Evolutionary conservation across 345 rosid genomes (phyloP).

Genomic region (Eucalyptus viminalis): DNA sequence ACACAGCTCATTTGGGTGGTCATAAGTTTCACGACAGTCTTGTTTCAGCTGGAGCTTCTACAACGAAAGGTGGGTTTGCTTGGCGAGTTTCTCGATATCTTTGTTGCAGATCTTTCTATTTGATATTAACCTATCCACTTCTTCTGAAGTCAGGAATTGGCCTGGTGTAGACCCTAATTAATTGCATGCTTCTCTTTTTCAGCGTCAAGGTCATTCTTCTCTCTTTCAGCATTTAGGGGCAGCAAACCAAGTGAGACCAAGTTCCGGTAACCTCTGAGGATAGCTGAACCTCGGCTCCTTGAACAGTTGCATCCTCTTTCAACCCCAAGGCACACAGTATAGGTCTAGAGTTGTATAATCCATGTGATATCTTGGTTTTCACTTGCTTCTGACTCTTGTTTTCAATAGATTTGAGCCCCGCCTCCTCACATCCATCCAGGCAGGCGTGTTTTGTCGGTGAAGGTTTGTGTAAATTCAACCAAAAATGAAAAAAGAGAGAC

Average conservation of each 20-base stretch:
- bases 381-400: background rate
- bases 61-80: slow-evolving; percentile 29
- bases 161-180: background rate
- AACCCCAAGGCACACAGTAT: background rate
- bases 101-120: background rate
- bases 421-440: background rate
- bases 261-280: slow-evolving; percentile 14
- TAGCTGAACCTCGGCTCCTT: background rate
- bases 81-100: background rate
- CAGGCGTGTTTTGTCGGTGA: background rate
- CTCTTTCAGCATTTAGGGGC: slow-evolving; percentile 59
- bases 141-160: background rate
- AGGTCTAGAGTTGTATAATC: background rate
- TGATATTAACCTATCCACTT: background rate
- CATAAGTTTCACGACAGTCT: slow-evolving; percentile 15
- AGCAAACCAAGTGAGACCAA: slow-evolving; percentile 45
- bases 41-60: slow-evolving; percentile 15
- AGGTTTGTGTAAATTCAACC: background rate
- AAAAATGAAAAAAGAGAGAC: background rate
- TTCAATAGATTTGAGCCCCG: background rate
- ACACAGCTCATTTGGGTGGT: slow-evolving; percentile 24
- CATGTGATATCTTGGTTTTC: background rate
- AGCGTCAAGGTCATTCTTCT: slow-evolving; percentile 65
- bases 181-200: slow-evolving; percentile 2
- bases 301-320: background rate